Evolutionary conservation across 176 grass and related monocot species (phyloP).

Genomic region (Oryza officinalis): DNA sequence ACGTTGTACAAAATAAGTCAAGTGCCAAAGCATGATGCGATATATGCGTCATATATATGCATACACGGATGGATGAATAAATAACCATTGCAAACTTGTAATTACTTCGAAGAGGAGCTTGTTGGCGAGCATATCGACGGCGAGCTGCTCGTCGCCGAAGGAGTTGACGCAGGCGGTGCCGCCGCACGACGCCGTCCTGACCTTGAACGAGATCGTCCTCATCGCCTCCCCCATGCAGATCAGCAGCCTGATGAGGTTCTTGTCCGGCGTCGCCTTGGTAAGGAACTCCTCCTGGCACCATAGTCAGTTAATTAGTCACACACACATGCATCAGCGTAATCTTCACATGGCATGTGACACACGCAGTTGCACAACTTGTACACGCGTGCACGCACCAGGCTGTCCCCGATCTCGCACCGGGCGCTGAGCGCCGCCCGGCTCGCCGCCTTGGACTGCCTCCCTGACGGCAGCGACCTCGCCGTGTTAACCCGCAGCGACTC

Average conservation of each 20-base stretch:
- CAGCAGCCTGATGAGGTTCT: slow-evolving; percentile 88
- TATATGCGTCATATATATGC: not conserved
- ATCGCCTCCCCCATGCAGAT: slow-evolving; percentile 95
- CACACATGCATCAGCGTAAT: not conserved
- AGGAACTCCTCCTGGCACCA: slow-evolving; percentile 79
- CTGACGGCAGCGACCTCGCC: slow-evolving; percentile 19
- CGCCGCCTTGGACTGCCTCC: slow-evolving; percentile 43
- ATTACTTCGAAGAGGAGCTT: slow-evolving; percentile 84
- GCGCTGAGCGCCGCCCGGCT: slow-evolving; percentile 53
- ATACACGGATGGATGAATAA: not conserved
- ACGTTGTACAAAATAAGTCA: not conserved
- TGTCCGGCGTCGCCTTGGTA: slow-evolving; percentile 82
- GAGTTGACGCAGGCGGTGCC: slow-evolving; percentile 94
- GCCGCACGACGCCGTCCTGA: slow-evolving; percentile 82
- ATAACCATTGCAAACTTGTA: not conserved
- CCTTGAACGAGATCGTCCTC: slow-evolving; percentile 96
- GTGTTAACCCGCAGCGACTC: slow-evolving; percentile 58
- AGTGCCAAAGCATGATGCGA: not conserved
- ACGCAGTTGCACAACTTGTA: too few species aligned
- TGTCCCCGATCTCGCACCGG: slow-evolving; percentile 91
- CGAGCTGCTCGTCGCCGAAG: slow-evolving; percentile 96
- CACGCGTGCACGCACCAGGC: slow-evolving; percentile 46
- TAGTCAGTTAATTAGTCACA: not conserved
- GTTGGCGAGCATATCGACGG: slow-evolving; percentile 90
- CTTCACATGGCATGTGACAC: not conserved